Percentiles rank a stretch among this genome's conserved stretches.
Conservation (phyloP, 176 grass and related monocot species). For the Hordeum marinum region DNA sequence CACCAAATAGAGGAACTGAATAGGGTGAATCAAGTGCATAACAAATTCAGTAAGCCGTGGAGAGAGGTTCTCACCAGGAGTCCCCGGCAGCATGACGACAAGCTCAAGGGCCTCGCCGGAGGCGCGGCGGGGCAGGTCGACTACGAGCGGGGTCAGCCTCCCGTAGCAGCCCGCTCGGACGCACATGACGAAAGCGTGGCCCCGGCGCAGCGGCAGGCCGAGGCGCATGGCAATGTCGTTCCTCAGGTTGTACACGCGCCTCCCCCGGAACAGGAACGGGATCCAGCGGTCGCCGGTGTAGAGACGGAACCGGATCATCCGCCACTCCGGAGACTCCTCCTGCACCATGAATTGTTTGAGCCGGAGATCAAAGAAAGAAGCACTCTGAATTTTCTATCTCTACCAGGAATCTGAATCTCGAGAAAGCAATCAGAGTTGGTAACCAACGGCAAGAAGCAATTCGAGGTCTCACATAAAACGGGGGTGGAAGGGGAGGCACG, state of each 20-base stretch:
- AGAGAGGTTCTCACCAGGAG: not conserved
- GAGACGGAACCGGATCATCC: not conserved
- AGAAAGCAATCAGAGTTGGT: too few relatives aligned
- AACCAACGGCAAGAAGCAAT: too few relatives aligned
- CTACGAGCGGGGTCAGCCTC: constrained; percentile 10
- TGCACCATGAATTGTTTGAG: too few relatives aligned
- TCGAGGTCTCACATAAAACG: not conserved
- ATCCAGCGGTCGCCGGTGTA: not conserved
- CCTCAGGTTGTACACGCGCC: not conserved
- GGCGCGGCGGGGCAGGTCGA: not conserved
- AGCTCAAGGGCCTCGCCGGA: not conserved
- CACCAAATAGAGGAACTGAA: too few relatives aligned
- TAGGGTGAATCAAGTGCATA: not conserved
- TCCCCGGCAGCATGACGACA: not conserved
- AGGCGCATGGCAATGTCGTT: not conserved
- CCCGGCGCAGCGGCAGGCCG: not conserved
- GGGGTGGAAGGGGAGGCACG: not conserved
- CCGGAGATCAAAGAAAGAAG: too few relatives aligned
- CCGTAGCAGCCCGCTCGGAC: not conserved
- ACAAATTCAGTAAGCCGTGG: not conserved
- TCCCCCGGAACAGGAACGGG: not conserved
- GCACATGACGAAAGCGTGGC: not conserved
- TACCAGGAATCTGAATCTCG: too few relatives aligned
- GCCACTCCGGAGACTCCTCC: not conserved
- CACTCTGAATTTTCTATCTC: too few relatives aligned